Base-by-base conservation (phyloP, 768 basidiomycete genomes). In the Guyanaporus albipodus region DNA sequence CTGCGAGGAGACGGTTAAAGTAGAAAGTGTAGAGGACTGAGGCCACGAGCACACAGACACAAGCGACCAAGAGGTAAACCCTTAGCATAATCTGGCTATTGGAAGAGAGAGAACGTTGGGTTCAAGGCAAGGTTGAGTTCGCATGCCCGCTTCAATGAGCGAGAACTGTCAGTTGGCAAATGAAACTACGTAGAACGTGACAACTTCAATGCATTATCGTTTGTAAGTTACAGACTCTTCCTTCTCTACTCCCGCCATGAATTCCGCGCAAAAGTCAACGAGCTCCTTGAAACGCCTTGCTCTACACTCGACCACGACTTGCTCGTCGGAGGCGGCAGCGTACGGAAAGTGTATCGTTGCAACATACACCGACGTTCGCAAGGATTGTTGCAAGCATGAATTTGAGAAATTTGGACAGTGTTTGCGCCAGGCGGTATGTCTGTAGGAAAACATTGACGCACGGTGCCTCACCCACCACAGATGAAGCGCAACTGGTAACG, bases 311-410 rank as follows among this genome's bases (percentile, higher is more conserved):
- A 88, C 86, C 2, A 74, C 76, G 3, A 87, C 86, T 14, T 90
- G 88, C 57, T 71, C 85, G 8, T 51, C 73, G 7, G 78, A 92
- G 60, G 92, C 93, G 22, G 66, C 79, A 4, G 73, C 68, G 6
- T 99, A 99, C 63, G 95, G 91, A 19, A 85, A 85, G 71, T 99
- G 95, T 67, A 83, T 98, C 37, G 71, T 86, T 23, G 77, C 80
- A 2, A 79, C 79, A 4, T 95, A 96, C 66, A 80, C 80, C 23
- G 95, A 98, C 51, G 85, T 91, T 6, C 79, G 72, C 49, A 87
- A 86, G 64, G 88, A 90, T 56, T 78, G 82, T 56, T 99, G 95
- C 70, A 79, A 79, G 41, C 76, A 78, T 2, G 91, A 97, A 67
- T 98, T 96, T 51, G 73, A 73, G 11, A 79, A 79, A 53, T 99